Base-by-base conservation (phyloP, 805 yeast genomes). In the Isabelozyma pseudorhagii region DNA sequence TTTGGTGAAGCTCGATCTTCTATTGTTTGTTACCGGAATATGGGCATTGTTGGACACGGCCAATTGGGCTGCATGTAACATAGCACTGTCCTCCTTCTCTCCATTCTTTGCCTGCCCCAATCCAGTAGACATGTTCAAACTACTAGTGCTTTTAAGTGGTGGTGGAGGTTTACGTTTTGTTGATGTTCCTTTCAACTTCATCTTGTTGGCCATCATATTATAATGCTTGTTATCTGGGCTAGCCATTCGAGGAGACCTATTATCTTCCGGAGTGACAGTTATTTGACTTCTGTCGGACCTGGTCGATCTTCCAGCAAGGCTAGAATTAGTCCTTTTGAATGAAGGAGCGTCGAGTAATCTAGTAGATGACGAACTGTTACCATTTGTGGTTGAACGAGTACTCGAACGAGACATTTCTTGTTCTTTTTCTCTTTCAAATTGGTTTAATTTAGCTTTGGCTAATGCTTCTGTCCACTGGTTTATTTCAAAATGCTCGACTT, bases 381-480 rank as follows among this genome's bases (percentile, higher is more conserved):
- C 18, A 25, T 47, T 42, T 38, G 14, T 42, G 10, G 40, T 17
- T 40, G 40, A 38, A 28, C 46, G 44, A 8, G 39, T 14, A 27
- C 21, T 15, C 28, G 44, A 17, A 18, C 39, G 42, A 11, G 47
- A 29, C 39, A 18, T 31, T 31, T 45, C n/a, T 8, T 15, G 36
- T 57, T 58, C 25, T 8, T 64, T 66, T 14, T 58, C 55, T 47
- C 80, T 69, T 42, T 83, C 87, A 50, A 69, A 74, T 31, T 78
- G 81, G 39, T 72, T 69, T 11, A 64, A 61, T 46, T 81, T 76
- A 2, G 85, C 69, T 50, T 71, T 75, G 5, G 78, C 80, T 15
- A 84, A 63, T 0, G 79, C 62, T 38, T 72, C 75, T 1, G 88
- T 79, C 93, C 93, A 87, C 15, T 69, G 60, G 11, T 74, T 66